phyloP scores from a whole-genome alignment of 306 rosid genomes.

The Cucurbita ficifolia region DNA sequence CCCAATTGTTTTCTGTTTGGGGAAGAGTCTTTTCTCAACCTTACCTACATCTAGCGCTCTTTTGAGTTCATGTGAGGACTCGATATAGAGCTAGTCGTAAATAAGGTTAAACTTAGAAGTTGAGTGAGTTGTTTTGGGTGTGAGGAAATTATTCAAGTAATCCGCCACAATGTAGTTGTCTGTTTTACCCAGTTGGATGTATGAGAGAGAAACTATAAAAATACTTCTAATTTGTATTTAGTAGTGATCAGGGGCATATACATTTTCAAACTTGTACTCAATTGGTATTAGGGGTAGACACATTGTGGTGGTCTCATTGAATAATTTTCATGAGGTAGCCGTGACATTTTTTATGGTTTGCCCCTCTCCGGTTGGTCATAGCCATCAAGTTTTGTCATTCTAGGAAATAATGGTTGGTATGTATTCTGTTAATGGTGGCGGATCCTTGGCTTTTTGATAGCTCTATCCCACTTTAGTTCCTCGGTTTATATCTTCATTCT shows the following conservation, averaged over 20 bases:
- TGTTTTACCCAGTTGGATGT: background rate
- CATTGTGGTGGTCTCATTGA: background rate
- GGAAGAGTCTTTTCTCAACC: background rate
- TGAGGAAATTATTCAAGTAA: background rate
- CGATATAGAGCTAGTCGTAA: background rate
- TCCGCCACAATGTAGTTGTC: too few species aligned
- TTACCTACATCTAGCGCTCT: background rate
- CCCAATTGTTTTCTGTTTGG: background rate
- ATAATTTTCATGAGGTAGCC: background rate
- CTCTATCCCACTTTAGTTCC: background rate
- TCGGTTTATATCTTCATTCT: background rate
- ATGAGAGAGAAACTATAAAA: background rate
- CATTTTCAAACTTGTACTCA: too few species aligned
- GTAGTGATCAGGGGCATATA: background rate
- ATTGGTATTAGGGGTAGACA: background rate
- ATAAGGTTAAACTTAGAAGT: background rate
- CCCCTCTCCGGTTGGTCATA: background rate
- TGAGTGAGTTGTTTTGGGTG: background rate
- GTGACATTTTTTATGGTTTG: background rate
- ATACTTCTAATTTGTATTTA: too few species aligned
- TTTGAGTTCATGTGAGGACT: background rate
- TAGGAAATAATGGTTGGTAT: background rate
- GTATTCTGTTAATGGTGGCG: background rate
- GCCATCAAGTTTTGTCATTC: background rate
- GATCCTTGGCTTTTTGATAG: background rate